These are phyloP conservation scores for Camellia granthamiana DNA, from an alignment of 148 eudicot genomes.

Conservation along the genomic window DNA sequence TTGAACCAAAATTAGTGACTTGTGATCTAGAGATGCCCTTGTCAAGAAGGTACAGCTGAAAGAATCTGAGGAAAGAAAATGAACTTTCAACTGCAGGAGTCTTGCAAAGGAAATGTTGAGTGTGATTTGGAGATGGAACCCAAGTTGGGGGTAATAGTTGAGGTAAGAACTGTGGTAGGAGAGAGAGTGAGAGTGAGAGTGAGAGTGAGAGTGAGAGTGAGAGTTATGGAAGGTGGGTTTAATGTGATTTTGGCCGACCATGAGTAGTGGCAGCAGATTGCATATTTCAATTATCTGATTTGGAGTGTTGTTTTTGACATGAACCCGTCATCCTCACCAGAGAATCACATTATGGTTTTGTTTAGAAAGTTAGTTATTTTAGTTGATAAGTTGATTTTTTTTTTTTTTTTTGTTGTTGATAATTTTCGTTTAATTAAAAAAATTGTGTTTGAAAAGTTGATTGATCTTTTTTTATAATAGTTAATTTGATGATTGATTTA, in stretches of 20 bases:
- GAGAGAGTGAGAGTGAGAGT: too few species aligned
- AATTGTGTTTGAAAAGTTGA: too few species aligned
- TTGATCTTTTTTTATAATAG: too few species aligned
- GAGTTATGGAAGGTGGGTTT: neutral
- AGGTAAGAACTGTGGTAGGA: neutral
- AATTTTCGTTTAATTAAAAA: too few species aligned
- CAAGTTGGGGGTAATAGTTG: constrained; percentile 1
- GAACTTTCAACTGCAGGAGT: neutral
- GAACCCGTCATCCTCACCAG: constrained; percentile 6
- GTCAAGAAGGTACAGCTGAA: neutral
- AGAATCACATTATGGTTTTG: too few species aligned
- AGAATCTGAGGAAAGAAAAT: neutral
- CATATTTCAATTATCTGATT: neutral
- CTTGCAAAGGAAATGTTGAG: neutral
- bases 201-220: too few species aligned
- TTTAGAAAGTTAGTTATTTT: too few species aligned
- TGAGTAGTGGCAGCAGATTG: neutral
- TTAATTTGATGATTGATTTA: too few species aligned
- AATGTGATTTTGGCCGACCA: constrained; percentile 1
- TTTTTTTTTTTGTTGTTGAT: too few species aligned
- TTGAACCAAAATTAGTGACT: neutral
- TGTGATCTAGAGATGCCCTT: neutral
- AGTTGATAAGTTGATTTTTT: too few species aligned
- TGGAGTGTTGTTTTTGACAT: constrained; percentile 1
- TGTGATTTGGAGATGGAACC: neutral